Base-by-base conservation (phyloP, 2,329 filamentous ascomycete genomes). In the Stachybotrys elegans region DNA sequence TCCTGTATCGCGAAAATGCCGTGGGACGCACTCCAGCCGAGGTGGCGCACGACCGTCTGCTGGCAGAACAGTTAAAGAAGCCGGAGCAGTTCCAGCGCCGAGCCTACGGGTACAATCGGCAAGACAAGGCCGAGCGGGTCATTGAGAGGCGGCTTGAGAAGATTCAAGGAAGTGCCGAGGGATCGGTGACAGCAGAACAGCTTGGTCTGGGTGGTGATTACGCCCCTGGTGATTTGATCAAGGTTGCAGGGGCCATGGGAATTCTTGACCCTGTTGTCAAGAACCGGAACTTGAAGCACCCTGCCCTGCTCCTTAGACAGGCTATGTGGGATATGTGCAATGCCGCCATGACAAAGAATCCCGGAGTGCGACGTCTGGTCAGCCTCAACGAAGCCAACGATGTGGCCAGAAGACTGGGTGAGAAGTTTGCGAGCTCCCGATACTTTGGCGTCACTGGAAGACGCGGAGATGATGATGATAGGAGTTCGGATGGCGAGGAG, bases 21-120 rank as follows among this genome's bases (percentile, higher is more conserved):
- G 86, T 86, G 0, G 88, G 88, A 2, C 75, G 78, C 14, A 93
- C 87, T 0, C 84, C 88, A 0, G 71, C 75, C 22, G 87, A 93
- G 53, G 65, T 87, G 40, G 79, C 83, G 0, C 68, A 78, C 41
- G 81, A 86, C 42, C 60, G 63, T 2, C 73, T 74, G 47, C 65
- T 77, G 3, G 61, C 65, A 7, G 54, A 58, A 7, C 62, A 62
- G 35, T 61, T 72, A n/a, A 40, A 46, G 23, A 50, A 51, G 16
- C 60, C 57, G 8, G 22, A 50, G 1, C 25, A 21, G 4, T 6
- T 49, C 11, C 5, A 32, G 5, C 32, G 21, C 14, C 11, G 9
- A 13, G 29, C 13, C 6, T 11, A 23, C 6, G 16, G n/a, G 19
- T 40, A 25, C 41, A 21, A 25, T 8, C 22, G 14, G 20, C 22